Percentiles rank a stretch among this genome's conserved stretches.
These are phyloP conservation scores for Cyberlindnera xishuangbannaensis DNA, from an alignment of 805 yeast species.

Conservation along the genomic window DNA sequence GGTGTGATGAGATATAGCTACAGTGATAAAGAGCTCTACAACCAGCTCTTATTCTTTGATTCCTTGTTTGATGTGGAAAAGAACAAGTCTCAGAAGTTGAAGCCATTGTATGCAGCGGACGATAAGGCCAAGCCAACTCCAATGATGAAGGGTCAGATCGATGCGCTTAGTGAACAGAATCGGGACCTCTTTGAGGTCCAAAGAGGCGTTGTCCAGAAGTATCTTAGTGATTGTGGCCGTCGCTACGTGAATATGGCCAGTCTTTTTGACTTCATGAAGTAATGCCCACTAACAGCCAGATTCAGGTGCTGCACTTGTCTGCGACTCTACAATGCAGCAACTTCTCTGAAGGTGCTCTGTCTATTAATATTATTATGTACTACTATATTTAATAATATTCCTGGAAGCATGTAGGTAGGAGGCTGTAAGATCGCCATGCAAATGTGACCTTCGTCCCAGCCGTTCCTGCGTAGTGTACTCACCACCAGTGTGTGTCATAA, in stretches of 20 bases:
- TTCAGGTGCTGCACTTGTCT: too few relatives aligned
- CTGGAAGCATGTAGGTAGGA: too few relatives aligned
- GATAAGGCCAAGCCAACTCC: slow-evolving; percentile 29
- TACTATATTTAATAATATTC: too few relatives aligned
- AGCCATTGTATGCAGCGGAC: slow-evolving; percentile 42
- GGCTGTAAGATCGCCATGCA: too few relatives aligned
- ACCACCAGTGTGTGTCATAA: too few relatives aligned
- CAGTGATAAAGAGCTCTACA: slow-evolving; percentile 74
- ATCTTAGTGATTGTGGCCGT: slow-evolving; percentile 77
- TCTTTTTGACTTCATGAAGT: slow-evolving; percentile 57
- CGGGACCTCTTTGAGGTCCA: slow-evolving; percentile 50
- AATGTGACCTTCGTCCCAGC: too few relatives aligned
- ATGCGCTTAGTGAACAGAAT: slow-evolving; percentile 77
- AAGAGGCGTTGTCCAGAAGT: slow-evolving; percentile 59
- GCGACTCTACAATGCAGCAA: too few relatives aligned
- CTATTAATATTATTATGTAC: too few relatives aligned
- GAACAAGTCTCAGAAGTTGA: slow-evolving; percentile 52
- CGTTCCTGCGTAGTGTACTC: too few relatives aligned
- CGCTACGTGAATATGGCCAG: slow-evolving; percentile 81
- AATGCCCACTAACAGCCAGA: too few relatives aligned
- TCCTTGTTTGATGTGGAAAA: slow-evolving; percentile 78
- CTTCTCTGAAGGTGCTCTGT: too few relatives aligned
- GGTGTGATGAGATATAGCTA: slow-evolving; percentile 79
- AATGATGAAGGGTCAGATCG: slow-evolving; percentile 45
- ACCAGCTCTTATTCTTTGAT: slow-evolving; percentile 75